Evolutionary conservation across 306 rosid species (phyloP).

Genomic region (Cicer bijugum): DNA sequence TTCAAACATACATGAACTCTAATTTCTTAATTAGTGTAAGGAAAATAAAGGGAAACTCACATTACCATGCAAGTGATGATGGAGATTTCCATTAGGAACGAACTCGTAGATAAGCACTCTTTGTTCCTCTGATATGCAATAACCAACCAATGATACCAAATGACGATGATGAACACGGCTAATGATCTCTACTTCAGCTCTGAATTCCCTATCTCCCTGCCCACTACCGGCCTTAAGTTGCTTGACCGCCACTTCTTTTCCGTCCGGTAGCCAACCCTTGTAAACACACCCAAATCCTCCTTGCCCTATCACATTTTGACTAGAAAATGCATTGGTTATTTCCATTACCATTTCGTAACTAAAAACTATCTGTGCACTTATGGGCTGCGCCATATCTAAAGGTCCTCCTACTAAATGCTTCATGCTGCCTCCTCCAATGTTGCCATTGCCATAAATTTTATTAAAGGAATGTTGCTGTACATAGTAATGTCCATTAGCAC

Average conservation of each 20-base stretch:
- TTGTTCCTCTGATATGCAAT: slow-evolving; percentile 72
- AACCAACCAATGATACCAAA: slow-evolving; percentile 89
- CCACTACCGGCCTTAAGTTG: slow-evolving; percentile 91
- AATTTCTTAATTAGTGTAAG: neutral
- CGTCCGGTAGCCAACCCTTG: slow-evolving; percentile 70
- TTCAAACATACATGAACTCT: neutral
- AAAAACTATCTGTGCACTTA: slow-evolving; percentile 54
- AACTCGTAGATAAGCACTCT: slow-evolving; percentile 85
- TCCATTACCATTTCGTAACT: slow-evolving; percentile 74
- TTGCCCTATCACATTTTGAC: slow-evolving; percentile 70
- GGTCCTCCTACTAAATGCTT: slow-evolving; percentile 40
- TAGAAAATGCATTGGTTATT: slow-evolving; percentile 68
- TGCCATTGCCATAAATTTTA: slow-evolving; percentile 53
- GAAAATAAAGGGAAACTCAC: slow-evolving; percentile 48
- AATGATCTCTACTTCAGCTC: slow-evolving; percentile 89
- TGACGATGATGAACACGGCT: slow-evolving; percentile 92
- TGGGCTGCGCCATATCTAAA: slow-evolving; percentile 50
- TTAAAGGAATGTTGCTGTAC: slow-evolving; percentile 47
- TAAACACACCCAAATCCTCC: slow-evolving; percentile 94
- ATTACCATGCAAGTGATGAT: slow-evolving; percentile 90
- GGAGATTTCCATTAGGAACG: slow-evolving; percentile 82
- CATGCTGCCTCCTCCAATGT: slow-evolving; percentile 40
- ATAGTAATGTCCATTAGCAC: slow-evolving; percentile 60
- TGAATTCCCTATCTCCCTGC: slow-evolving; percentile 89
- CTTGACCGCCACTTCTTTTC: slow-evolving; percentile 83